These are phyloP conservation scores for Rhynchospora pubera DNA, from an alignment of 176 grass and related monocot species.

Conservation along the genomic window DNA sequence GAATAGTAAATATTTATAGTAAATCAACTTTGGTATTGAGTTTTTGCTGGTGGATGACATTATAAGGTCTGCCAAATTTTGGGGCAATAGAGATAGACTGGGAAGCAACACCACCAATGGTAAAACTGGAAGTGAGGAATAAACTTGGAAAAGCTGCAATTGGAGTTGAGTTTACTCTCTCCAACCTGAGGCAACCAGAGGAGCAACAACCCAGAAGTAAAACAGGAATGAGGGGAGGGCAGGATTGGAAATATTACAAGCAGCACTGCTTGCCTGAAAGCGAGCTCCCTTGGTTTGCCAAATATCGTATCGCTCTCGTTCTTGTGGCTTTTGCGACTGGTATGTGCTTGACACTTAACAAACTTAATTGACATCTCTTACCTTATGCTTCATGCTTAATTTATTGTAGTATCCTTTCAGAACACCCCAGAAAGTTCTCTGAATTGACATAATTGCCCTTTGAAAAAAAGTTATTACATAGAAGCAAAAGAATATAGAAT, in stretches of 20 bases:
- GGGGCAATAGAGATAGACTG: slow-evolving; percentile 73
- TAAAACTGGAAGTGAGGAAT: slow-evolving; percentile 63
- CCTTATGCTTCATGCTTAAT: no score
- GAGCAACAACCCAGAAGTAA: slow-evolving; percentile 9
- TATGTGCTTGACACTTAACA: slow-evolving; percentile 14
- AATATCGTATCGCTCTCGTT: slow-evolving; percentile 39
- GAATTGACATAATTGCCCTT: no score
- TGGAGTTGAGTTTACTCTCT: slow-evolving; percentile 47
- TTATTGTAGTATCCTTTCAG: no score
- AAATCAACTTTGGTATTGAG: neutral
- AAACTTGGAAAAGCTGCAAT: slow-evolving; percentile 34
- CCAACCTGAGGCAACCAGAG: slow-evolving; percentile 28
- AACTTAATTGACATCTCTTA: no score
- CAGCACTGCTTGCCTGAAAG: slow-evolving; percentile 46
- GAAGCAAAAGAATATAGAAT: neutral
- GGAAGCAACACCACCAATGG: slow-evolving; percentile 31
- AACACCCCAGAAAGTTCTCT: no score
- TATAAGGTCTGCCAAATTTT: slow-evolving; percentile 75
- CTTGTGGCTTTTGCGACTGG: slow-evolving; percentile 38
- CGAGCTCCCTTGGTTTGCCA: slow-evolving; percentile 47
- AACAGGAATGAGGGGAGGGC: neutral
- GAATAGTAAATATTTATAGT: neutral
- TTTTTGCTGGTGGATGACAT: neutral
- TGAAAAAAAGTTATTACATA: neutral
- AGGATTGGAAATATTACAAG: neutral